A percentile compares a stretch with the other conserved stretches of the same genome.
Evolutionary conservation across 2,329 filamentous ascomycete genomes (phyloP).

Genomic region (Cephalotrichum gorgonifer): DNA sequence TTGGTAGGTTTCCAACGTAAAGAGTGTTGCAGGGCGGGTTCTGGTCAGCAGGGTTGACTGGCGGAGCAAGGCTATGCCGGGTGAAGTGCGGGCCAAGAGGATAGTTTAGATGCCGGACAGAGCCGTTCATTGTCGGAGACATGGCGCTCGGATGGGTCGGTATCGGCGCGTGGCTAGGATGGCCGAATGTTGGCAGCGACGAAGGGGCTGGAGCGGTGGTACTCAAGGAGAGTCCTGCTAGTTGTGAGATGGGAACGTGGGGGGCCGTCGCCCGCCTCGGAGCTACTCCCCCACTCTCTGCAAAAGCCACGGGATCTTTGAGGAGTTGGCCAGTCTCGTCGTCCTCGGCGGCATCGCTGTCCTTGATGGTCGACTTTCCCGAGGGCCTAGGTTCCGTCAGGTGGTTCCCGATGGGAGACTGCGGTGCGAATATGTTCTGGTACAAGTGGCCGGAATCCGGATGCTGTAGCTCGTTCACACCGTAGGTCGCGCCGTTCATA

Average conservation of each 20-base stretch:
- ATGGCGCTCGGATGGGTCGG: constrained; percentile 33
- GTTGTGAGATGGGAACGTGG: constrained; percentile 57
- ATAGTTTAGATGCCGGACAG: constrained; percentile 21
- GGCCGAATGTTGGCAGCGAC: constrained; percentile 37
- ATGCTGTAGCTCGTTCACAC: constrained; percentile 47
- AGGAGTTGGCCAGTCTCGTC: constrained; percentile 65
- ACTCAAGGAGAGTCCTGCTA: constrained; percentile 62
- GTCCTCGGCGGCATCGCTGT: constrained; percentile 52
- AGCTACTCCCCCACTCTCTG: constrained; percentile 35
- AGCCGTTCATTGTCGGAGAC: constrained; percentile 36
- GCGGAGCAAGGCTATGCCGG: constrained; percentile 63
- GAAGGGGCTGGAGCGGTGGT: constrained; percentile 43
- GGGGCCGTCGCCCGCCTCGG: constrained; percentile 62
- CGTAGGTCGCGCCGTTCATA: constrained; percentile 40
- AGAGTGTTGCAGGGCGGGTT: constrained; percentile 97
- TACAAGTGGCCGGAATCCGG: constrained; percentile 43
- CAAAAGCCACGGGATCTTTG: constrained; percentile 62
- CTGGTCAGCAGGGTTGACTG: constrained; percentile 88
- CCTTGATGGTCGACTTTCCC: constrained; percentile 63
- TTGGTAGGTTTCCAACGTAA: constrained; percentile 92
- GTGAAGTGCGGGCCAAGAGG: constrained; percentile 31
- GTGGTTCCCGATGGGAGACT: constrained; percentile 62
- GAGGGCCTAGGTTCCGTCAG: constrained; percentile 52
- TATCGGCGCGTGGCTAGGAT: constrained; percentile 12
- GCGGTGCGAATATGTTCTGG: constrained; percentile 59